These are phyloP conservation scores for Clonostachys byssicola DNA, from an alignment of 2,329 filamentous ascomycete genomes.

Conservation along the genomic window DNA sequence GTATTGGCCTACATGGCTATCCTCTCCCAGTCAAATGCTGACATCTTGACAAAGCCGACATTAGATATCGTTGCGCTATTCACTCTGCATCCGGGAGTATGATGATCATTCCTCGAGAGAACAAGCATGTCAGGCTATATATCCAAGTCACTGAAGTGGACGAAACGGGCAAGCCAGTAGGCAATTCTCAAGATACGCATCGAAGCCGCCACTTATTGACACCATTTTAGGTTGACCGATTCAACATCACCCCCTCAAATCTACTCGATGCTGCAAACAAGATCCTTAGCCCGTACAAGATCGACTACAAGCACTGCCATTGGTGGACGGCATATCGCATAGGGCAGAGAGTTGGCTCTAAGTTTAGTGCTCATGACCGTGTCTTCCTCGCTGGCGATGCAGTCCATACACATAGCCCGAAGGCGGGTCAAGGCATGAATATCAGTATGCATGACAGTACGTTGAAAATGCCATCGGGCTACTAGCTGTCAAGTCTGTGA, in stretches of 20 bases:
- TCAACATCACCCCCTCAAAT: slow-evolving; percentile 57
- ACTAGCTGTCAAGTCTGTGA: slow-evolving; percentile 15
- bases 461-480: slow-evolving; percentile 38
- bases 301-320: slow-evolving; percentile 60
- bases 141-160: slow-evolving; percentile 52
- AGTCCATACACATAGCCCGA: slow-evolving; percentile 50
- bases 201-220: too few relatives aligned
- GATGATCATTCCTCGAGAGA: slow-evolving; percentile 64
- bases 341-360: slow-evolving; percentile 57
- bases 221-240: slow-evolving; percentile 39
- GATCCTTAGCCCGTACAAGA: slow-evolving; percentile 63
- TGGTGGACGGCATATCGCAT: slow-evolving; percentile 69
- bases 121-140: slow-evolving; percentile 58
- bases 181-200: slow-evolving; percentile 15
- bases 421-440: slow-evolving; percentile 69
- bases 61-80: slow-evolving; percentile 53
- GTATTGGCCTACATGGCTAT: too few relatives aligned
- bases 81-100: slow-evolving; percentile 54
- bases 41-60: slow-evolving; percentile 28
- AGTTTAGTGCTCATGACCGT: slow-evolving; percentile 50
- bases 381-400: slow-evolving; percentile 71
- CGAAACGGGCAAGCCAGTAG: slow-evolving; percentile 30
- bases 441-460: slow-evolving; percentile 68
- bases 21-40: too few relatives aligned
- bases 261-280: slow-evolving; percentile 60